Percentiles rank a stretch among this genome's conserved stretches.
These are phyloP conservation scores for Smallanthus sonchifolius DNA, from an alignment of 129 eudicot genomes.

Conservation along the genomic window DNA sequence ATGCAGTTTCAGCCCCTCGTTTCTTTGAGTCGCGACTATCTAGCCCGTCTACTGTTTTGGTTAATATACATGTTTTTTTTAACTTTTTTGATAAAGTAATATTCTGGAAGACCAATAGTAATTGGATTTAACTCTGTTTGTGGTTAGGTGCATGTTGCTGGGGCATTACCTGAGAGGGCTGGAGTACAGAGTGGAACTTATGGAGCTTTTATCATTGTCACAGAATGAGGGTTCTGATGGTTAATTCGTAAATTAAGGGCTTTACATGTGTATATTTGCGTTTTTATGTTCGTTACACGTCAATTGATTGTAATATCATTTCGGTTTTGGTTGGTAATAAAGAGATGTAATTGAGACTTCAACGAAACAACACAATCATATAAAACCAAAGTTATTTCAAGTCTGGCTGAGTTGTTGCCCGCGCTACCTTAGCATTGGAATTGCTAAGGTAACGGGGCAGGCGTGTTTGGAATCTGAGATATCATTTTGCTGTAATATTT, in stretches of 20 bases:
- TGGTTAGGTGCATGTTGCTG: constrained; percentile 80
- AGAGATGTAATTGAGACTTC: background rate
- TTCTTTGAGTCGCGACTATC: constrained; percentile 81
- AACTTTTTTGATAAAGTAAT: background rate
- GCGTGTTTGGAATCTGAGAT: background rate
- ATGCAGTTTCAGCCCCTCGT: constrained; percentile 82
- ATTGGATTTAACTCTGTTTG: background rate
- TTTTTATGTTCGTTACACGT: background rate
- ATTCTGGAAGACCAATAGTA: background rate
- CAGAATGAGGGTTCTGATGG: constrained; percentile 35
- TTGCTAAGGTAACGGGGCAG: background rate
- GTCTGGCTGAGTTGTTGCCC: background rate
- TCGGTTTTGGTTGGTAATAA: background rate
- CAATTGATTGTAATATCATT: background rate
- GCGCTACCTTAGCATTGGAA: background rate
- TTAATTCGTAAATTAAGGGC: constrained; percentile 35
- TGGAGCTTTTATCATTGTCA: constrained; percentile 63
- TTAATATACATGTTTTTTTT: too few relatives aligned
- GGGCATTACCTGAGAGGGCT: constrained; percentile 91
- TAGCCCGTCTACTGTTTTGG: constrained; percentile 94
- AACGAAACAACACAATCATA: background rate
- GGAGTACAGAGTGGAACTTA: constrained; percentile 78
- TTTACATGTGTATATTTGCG: background rate
- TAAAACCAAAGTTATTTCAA: background rate
- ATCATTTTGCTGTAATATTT: background rate